These are phyloP conservation scores for Penicillium cinerascens DNA, from an alignment of 495 filamentous ascomycete species.

Conservation along the genomic window DNA sequence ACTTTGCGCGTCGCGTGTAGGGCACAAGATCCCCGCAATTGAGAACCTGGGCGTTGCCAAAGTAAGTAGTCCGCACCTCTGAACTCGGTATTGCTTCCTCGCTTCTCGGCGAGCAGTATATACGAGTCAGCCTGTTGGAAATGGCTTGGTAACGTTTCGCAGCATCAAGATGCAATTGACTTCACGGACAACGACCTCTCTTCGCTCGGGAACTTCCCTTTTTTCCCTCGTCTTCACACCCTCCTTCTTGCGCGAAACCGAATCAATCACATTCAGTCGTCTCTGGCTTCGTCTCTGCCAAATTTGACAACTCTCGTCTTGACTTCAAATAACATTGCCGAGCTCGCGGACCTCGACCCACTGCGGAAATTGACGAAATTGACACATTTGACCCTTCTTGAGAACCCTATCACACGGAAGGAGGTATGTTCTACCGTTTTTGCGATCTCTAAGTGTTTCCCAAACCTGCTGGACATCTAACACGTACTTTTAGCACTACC, in stretches of 20 bases:
- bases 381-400: constrained; percentile 75
- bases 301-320: constrained; percentile 75
- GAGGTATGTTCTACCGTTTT: constrained; percentile 59
- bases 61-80: constrained; percentile 44
- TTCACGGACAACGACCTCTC: constrained; percentile 98
- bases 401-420: constrained; percentile 87
- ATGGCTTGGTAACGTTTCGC: constrained; percentile 9
- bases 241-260: constrained; percentile 90
- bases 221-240: constrained; percentile 78
- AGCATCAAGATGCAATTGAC: constrained; percentile 91
- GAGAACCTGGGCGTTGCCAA: constrained; percentile 97
- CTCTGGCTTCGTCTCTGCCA: constrained; percentile 68
- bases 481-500: constrained; percentile 66
- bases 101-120: neutral
- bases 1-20: constrained; percentile 59
- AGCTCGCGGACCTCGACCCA: constrained; percentile 86
- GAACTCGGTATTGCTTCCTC: neutral
- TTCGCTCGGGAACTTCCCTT: constrained; percentile 86
- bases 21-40: constrained; percentile 95
- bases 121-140: neutral
- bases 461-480: constrained; percentile 2
- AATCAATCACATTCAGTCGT: constrained; percentile 72
- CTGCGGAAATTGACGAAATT: constrained; percentile 63
- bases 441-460: no score
- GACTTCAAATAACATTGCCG: constrained; percentile 68